Conservation (phyloP, 495 filamentous ascomycete species). For the Aspergillus affinis region DNA sequence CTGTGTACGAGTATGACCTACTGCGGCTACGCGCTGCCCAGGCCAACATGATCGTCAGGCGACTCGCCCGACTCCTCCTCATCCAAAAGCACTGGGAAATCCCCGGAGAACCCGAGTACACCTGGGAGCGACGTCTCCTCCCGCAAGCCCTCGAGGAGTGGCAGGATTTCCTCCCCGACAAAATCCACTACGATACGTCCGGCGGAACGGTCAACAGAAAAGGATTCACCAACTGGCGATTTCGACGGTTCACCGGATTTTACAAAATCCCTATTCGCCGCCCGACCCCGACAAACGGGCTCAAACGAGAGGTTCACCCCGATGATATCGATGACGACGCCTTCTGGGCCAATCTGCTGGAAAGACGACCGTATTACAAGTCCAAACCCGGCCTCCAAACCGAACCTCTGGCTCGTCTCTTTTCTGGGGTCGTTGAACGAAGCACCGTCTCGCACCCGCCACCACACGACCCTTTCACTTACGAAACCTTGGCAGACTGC, state of each 20-base stretch:
- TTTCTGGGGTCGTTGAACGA: constrained; percentile 3
- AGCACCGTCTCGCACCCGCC: neutral
- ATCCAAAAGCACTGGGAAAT: constrained; percentile 23
- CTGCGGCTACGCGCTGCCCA: constrained; percentile 35
- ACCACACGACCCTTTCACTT: neutral
- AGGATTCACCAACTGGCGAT: constrained; percentile 15
- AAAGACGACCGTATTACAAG: constrained; percentile 2
- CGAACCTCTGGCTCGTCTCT: constrained; percentile 24
- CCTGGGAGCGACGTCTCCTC: constrained; percentile 34
- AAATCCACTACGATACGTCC: constrained; percentile 29
- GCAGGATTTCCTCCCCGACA: constrained; percentile 43
- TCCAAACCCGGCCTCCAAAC: too few relatives aligned
- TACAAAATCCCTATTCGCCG: constrained; percentile 21
- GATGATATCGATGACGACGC: constrained; percentile 23
- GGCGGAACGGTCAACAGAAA: constrained; percentile 28
- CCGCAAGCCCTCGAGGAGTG: constrained; percentile 51
- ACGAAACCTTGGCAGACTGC: neutral
- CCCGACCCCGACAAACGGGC: constrained; percentile 11
- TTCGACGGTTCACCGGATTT: constrained; percentile 8
- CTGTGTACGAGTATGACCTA: constrained; percentile 39
- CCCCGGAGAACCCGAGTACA: constrained; percentile 8
- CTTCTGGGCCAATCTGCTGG: constrained; percentile 16
- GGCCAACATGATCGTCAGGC: constrained; percentile 25
- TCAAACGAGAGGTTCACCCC: constrained; percentile 8
- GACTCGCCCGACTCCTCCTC: constrained; percentile 20